These are phyloP conservation scores for Xylaria sp. DNA, from an alignment of 2,329 filamentous ascomycete species.

Conservation along the genomic window DNA sequence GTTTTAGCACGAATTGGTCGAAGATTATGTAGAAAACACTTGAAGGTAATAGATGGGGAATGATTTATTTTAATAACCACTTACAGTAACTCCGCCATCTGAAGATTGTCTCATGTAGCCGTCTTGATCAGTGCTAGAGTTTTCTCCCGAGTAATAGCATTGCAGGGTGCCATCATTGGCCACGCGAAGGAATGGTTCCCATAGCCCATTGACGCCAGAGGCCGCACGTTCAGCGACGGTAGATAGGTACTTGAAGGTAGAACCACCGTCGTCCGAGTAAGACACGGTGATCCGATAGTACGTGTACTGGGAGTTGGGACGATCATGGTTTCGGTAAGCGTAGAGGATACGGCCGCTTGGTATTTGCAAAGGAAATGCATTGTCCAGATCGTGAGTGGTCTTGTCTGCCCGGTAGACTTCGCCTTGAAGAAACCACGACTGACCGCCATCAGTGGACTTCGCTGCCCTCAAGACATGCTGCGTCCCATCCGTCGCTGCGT, in stretches of 20 bases:
- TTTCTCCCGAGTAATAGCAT: conserved; percentile 58
- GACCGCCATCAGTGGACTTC: conserved; percentile 45
- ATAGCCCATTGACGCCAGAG: conserved; percentile 52
- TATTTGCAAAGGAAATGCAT: conserved; percentile 51
- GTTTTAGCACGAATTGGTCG: conserved; percentile 47
- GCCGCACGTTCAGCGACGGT: conserved; percentile 45
- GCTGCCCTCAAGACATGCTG: conserved; percentile 44
- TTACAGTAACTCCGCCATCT: conserved; percentile 53
- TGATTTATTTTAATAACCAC: conserved; percentile 1
- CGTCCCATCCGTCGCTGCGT: conserved; percentile 42
- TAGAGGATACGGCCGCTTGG: conserved; percentile 52
- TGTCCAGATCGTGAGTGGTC: conserved; percentile 48
- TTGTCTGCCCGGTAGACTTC: conserved; percentile 43
- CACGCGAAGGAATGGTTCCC: conserved; percentile 59
- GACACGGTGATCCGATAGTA: conserved; percentile 57
- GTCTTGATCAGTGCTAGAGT: conserved; percentile 54
- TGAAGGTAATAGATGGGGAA: neutral
- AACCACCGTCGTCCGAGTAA: conserved; percentile 56
- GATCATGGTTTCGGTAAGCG: conserved; percentile 54
- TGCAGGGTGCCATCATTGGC: conserved; percentile 54
- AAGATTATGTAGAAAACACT: neutral
- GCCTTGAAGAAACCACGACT: conserved; percentile 47
- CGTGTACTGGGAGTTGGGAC: conserved; percentile 41
- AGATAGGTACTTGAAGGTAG: conserved; percentile 51
- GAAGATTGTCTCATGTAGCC: conserved; percentile 54